Base-by-base conservation (phyloP, 106 monocot genomes). In the Ottelia alismoides region DNA sequence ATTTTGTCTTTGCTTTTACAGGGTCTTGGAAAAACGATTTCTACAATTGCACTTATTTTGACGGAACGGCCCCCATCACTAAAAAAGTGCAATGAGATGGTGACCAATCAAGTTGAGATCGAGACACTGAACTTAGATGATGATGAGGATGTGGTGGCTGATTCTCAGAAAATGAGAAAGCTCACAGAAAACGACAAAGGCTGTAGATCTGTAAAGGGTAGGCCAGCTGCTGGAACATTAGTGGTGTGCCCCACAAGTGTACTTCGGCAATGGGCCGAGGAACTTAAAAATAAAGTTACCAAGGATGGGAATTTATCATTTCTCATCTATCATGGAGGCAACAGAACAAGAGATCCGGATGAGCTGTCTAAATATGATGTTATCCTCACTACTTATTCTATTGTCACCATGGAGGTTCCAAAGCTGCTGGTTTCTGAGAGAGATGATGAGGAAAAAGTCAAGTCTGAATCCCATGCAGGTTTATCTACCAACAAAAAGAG, bases 181-280 rank as follows among this genome's bases (percentile, higher is more conserved):
- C 19, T 60, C 40, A 10, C 49, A 2, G 74, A 60, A 22, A 48
- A 3, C 52, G 75, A 73, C 19, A 73, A 52, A 22, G 56, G 63
- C 71, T 19, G 57, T 30, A 43, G 25, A 30, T 27, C 49, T 24
- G 58, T 72, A 22, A 79, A 72, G 56, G 65, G 77, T 0, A 80
- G 87, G 28, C 88, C 84, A 25, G 71, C 88, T 40, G 94, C 84
- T 57, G 94, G 94, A 59, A 94, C 94, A 62, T 58, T 94, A 53
- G 81, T 94, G 35, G 94, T 94, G 31, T 94, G 94, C 48, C 94
- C 94, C 3, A 88, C 94, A 16, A 94, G 94, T 70, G 94, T 94
- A 66, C 78, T 94, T 52, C 77, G 94, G 14, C 94, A 94, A 51
- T 94, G 94, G 94, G 94, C 84, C 53, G 84, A 78, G 0, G 94